Evolutionary conservation across 768 basidiomycete genomes (phyloP), one percentile per base, ranked within the genome.

Genomic region (Pleurotus citrinopileatus): DNA sequence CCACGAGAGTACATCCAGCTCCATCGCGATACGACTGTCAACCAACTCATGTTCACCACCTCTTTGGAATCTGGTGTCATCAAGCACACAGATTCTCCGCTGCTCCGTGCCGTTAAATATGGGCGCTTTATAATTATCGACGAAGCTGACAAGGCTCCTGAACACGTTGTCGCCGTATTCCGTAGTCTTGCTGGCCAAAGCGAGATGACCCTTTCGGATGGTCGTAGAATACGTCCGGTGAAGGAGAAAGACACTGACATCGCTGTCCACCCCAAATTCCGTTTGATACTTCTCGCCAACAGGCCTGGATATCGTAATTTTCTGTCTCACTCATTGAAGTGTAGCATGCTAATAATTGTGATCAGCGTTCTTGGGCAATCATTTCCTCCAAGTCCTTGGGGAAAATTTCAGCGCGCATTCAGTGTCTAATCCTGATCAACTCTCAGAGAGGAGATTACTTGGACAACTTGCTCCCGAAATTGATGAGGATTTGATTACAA

Each of bases 131-230:
- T 87, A 56, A 78, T 87, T 60, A 79, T 86, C 44, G 84, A 87
- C 62, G 84, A 87, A 60, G 85, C 84, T 3, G 85, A 87, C 67
- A 87, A 87, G 65, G 85, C 84, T 6, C 83, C 84, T 6, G 85
- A 87, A 61, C 84, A 87, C 55, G 85, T 87, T 47, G 84, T 86
- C 19, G 84, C 85, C 5, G 78, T 87, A 47, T 86, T 87, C 77
- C 73, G 83, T 25, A 85, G 84, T 63, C 75, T 87, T 22, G 84
- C 83, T 3, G 81, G 83, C 2, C 83, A 85, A 53, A 75, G 79
- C 8, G 84, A 86, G 63, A 70, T 87, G 70, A 79, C 80, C 0
- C 74, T 86, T 3, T 75, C 84, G 0, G 83, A 87, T 64, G 84
- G 86, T 13, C 70, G 84, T 2, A 72, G 83, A 9, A 81, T 86